Evolutionary conservation across 305 asterid genomes (phyloP), one percentile per base, ranked within the genome.

Genomic region (Rubia occidens): DNA sequence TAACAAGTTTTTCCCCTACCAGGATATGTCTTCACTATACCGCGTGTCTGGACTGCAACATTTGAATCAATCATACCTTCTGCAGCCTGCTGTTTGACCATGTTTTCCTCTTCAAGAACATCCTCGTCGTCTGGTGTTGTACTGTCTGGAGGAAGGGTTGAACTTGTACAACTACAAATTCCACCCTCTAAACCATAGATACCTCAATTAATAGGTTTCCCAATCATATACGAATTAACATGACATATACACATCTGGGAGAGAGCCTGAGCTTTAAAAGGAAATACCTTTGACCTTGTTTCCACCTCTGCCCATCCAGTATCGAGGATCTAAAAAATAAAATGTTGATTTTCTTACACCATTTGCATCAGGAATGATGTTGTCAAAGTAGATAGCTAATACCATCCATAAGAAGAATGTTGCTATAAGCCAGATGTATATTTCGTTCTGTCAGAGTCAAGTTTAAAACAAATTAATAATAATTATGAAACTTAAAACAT

Each of bases 291-390:
- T 63, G 73, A 79, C 84, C 70, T 75, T 87, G 87, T 79, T 82
- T 82, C 95, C 95, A 72, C 97, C 95, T 71, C 82, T 89, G 39
- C 95, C 97, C 26, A 88, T 87, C 96, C 96, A 91, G 81, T 89
- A 91, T 49, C 89, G 76, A 80, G 96, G 97, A 81, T 69, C 71
- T 76, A 91, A 65, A 74, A 91, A 91, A 80, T 86, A 91, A 51
- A 86, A 62, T 65, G 73, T 20, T 32, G 97, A 74, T 72, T 91
- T 91, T 79, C 97, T 84, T 78, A 91, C 91, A 71, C 96, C 97
- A 77, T 88, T 83, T 73, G 84, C 44, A 76, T 91, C 85, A 61
- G 96, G 94, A 72, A 89, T 60, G 76, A 86, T 82, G 77, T 91
- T 91, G 85, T 91, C 97, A 6, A 87, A 87, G 87, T 91, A 91